Conservation (phyloP, 2,329 filamentous ascomycete species). For the Neonectria neomacrospora region DNA sequence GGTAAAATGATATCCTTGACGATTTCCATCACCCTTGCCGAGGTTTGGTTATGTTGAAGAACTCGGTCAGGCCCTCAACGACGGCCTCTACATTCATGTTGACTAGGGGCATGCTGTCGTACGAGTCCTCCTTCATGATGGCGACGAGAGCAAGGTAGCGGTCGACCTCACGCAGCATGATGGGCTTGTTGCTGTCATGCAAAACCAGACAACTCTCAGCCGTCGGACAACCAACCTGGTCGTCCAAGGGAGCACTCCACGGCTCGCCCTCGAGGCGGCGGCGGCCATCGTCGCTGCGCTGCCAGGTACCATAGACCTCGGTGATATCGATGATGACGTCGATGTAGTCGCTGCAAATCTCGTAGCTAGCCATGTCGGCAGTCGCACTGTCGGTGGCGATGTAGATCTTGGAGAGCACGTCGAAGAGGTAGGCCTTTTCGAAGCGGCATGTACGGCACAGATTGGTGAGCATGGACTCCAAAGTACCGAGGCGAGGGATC, state of each 20-base stretch:
- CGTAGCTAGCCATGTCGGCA: conserved; percentile 94
- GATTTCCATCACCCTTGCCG: conserved; percentile 47
- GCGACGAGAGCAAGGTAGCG: conserved; percentile 84
- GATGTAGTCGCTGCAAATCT: conserved; percentile 98
- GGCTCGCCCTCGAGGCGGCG: conserved; percentile 68
- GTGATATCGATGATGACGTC: conserved; percentile 98
- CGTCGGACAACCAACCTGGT: conserved; percentile 73
- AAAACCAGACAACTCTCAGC: conserved; percentile 76
- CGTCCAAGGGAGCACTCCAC: conserved; percentile 70
- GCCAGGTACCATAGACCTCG: conserved; percentile 88
- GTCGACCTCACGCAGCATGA: conserved; percentile 76
- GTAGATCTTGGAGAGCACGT: conserved; percentile 98
- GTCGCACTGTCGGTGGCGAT: conserved; percentile 95
- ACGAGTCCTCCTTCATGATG: conserved; percentile 86
- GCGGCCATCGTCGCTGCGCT: conserved; percentile 65
- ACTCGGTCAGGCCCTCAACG: conserved; percentile 80
- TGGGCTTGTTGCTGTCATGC: conserved; percentile 71
- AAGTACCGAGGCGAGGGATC: conserved; percentile 89
- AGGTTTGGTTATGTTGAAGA: conserved; percentile 78
- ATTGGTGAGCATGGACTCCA: conserved; percentile 94
- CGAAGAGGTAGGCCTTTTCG: conserved; percentile 98
- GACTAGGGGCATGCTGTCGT: conserved; percentile 84
- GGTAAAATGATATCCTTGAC: conserved; percentile 2
- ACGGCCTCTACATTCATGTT: conserved; percentile 89
- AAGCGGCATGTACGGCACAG: conserved; percentile 94